Conservation (phyloP, 2,329 filamentous ascomycete genomes). For the Diaporthe velutina region DNA sequence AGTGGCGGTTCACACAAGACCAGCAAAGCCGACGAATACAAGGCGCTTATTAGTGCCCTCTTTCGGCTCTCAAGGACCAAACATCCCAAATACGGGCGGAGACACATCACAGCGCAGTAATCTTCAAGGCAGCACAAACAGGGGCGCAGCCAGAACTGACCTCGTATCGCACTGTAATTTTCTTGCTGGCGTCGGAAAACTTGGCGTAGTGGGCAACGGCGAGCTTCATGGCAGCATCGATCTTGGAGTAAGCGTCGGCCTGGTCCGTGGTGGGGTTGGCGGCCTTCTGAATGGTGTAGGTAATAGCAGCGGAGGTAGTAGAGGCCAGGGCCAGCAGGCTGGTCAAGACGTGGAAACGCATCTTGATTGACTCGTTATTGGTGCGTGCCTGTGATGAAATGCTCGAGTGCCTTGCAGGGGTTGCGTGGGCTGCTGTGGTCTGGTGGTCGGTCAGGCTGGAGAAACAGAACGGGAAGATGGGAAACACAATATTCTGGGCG, state of each 20-base stretch:
- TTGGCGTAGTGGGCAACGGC: slow-evolving; percentile 55
- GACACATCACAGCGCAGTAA: background rate
- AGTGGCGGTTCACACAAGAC: background rate
- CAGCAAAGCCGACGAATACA: background rate
- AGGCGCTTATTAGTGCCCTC: background rate
- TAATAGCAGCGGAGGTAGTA: slow-evolving; percentile 52
- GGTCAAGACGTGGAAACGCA: slow-evolving; percentile 51
- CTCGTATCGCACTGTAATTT: slow-evolving; percentile 54
- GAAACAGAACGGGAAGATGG: background rate
- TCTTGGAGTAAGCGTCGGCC: slow-evolving; percentile 57
- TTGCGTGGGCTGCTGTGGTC: background rate
- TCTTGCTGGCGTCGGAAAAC: slow-evolving; percentile 51
- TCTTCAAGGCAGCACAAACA: background rate
- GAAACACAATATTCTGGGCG: too few relatives aligned
- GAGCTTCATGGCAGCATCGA: slow-evolving; percentile 55
- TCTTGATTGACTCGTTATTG: slow-evolving; percentile 44
- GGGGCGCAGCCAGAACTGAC: background rate
- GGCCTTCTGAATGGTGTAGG: slow-evolving; percentile 53
- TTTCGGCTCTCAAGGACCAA: background rate
- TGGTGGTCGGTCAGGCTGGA: background rate
- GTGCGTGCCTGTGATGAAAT: background rate
- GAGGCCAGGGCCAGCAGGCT: slow-evolving; percentile 48
- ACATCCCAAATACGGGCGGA: background rate
- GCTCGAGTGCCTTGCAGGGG: background rate
- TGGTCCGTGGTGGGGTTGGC: slow-evolving; percentile 58